A percentile compares a stretch with the other conserved stretches of the same genome.
These are phyloP conservation scores for Glycine latifolia DNA, from an alignment of 306 rosid genomes.

Conservation along the genomic window DNA sequence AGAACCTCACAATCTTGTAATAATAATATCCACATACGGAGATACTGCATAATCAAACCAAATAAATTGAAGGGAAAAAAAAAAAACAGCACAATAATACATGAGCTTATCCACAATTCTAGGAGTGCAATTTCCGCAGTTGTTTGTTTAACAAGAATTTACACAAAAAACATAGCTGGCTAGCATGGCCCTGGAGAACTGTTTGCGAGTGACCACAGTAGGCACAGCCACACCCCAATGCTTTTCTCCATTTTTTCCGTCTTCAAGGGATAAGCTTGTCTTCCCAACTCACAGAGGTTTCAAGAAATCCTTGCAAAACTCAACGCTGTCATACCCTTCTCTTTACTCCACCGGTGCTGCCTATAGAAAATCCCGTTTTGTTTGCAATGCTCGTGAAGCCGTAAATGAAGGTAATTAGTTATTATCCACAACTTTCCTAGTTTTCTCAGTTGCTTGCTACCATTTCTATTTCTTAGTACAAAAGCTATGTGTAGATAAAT, in stretches of 20 bases:
- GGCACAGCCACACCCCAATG: slow-evolving; percentile 58
- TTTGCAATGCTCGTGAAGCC: slow-evolving; percentile 85
- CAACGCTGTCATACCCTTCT: slow-evolving; percentile 48
- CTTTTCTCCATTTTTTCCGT: slow-evolving; percentile 59
- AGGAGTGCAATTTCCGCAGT: neutral
- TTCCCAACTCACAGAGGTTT: slow-evolving; percentile 47
- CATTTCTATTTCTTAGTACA: too few species aligned
- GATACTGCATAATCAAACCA: neutral
- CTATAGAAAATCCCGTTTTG: slow-evolving; percentile 56
- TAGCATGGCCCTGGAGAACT: slow-evolving; percentile 70
- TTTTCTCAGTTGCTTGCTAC: too few species aligned
- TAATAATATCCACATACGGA: slow-evolving; percentile 56
- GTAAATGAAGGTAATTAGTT: slow-evolving; percentile 56
- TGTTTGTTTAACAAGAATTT: neutral
- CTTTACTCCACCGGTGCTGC: slow-evolving; percentile 37
- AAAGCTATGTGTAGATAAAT: too few species aligned
- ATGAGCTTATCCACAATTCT: slow-evolving; percentile 28
- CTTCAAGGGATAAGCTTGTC: slow-evolving; percentile 60
- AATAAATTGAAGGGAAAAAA: too few species aligned
- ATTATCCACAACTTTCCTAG: neutral
- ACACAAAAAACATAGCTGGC: neutral
- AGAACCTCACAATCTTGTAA: slow-evolving; percentile 60
- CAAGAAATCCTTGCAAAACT: slow-evolving; percentile 52
- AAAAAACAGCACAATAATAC: neutral
- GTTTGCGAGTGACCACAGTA: slow-evolving; percentile 49